Conservation (phyloP, 805 yeast species). For the Saccharomycopsis schoenii region DNA sequence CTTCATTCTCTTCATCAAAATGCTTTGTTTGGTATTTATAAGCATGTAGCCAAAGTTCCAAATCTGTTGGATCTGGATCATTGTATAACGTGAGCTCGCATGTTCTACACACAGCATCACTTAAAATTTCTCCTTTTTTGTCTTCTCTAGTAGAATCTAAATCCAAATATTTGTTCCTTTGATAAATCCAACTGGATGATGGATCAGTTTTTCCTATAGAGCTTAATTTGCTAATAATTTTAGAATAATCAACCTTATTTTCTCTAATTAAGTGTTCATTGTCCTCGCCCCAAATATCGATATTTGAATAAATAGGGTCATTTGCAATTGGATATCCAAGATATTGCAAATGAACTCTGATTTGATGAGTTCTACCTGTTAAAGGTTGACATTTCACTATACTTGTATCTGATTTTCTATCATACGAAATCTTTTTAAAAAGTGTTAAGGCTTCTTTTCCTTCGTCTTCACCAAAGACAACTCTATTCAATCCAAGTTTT, state of each 20-base stretch:
- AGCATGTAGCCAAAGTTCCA: constrained; percentile 89
- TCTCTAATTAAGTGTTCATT: constrained; percentile 46
- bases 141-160: background rate
- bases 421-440: constrained; percentile 63
- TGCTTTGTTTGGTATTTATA: constrained; percentile 48
- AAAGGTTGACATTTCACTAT: constrained; percentile 77
- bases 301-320: constrained; percentile 75
- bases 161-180: constrained; percentile 17
- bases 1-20: background rate
- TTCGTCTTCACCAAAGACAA: constrained; percentile 22
- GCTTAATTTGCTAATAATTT: constrained; percentile 42
- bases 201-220: constrained; percentile 60
- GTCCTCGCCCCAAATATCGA: constrained; percentile 65
- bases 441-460: constrained; percentile 62
- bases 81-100: constrained; percentile 68
- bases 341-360: constrained; percentile 83
- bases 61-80: constrained; percentile 83
- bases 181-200: constrained; percentile 62
- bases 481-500: constrained; percentile 54
- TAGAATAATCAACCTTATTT: constrained; percentile 39
- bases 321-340: constrained; percentile 77
- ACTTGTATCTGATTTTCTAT: constrained; percentile 49
- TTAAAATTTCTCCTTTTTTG: constrained; percentile 53
- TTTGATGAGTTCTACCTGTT: constrained; percentile 95
- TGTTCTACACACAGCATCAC: constrained; percentile 47